These are phyloP conservation scores for Cadophora luteo-olivacea DNA, from an alignment of 2,329 filamentous ascomycete species.

Conservation along the genomic window DNA sequence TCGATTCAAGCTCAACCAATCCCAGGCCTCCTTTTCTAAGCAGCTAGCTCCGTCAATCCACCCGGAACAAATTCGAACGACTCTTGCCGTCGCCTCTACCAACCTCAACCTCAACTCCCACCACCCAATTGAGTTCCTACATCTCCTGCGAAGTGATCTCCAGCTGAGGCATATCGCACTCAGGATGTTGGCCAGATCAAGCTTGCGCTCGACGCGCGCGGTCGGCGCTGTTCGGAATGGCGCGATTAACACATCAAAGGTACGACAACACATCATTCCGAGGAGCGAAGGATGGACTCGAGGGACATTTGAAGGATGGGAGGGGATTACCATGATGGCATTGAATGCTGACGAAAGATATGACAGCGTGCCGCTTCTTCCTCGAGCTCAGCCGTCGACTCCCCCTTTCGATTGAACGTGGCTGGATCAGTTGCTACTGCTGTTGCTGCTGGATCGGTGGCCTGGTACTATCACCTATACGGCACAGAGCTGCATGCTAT, in stretches of 20 bases:
- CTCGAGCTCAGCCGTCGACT: conserved; percentile 72
- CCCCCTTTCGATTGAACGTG: conserved; percentile 82
- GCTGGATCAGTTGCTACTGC: conserved; percentile 87
- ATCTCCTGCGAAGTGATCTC: conserved; percentile 40
- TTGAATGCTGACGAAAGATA: conserved; percentile 48
- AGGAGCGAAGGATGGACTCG: conserved; percentile 33
- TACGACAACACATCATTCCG: conserved; percentile 60
- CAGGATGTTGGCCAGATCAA: conserved; percentile 93
- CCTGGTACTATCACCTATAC: conserved; percentile 98
- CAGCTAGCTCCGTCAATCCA: conserved; percentile 12
- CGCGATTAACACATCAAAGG: conserved; percentile 76
- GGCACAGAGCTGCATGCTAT: conserved; percentile 86
- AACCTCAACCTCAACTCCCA: conserved; percentile 38
- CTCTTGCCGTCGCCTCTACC: conserved; percentile 31
- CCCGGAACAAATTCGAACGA: conserved; percentile 32
- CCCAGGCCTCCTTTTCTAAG: conserved; percentile 9
- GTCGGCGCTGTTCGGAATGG: conserved; percentile 79
- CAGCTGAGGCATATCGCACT: conserved; percentile 43
- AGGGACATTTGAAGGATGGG: conserved; percentile 1
- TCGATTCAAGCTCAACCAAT: conserved; percentile 10
- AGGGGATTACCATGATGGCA: not conserved
- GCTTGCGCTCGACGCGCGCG: conserved; percentile 86
- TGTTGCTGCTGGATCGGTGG: conserved; percentile 85
- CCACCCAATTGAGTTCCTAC: conserved; percentile 42
- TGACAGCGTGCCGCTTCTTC: conserved; percentile 72